Base-by-base conservation (phyloP, 441 rosid genomes). In the Arabidopsis lyrata region DNA sequence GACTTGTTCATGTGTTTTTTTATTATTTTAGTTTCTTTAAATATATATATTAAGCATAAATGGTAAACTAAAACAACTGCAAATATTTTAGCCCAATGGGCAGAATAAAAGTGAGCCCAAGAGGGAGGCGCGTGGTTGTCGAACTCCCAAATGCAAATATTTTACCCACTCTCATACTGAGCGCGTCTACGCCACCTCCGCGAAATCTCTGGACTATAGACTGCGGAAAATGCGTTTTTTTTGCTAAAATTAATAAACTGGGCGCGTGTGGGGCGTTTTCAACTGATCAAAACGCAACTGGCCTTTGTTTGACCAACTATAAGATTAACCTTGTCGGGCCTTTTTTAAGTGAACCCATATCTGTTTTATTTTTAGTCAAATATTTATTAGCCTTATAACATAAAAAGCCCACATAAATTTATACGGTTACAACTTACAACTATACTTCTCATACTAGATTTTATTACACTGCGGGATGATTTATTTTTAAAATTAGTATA, bases 51-150 rank as follows among this genome's bases (percentile, higher is more conserved):
- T 47, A 24, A 59, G 9, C 8, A 57, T 15, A 57, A 56, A 56
- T 31, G 12, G 41, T n/a, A 32, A n/a, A n/a, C n/a, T n/a, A n/a
- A n/a, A n/a, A n/a, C n/a, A n/a, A n/a, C n/a, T n/a, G n/a, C n/a
- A n/a, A n/a, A n/a, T n/a, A n/a, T n/a, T n/a, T n/a, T n/a, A n/a
- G 20, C 36, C 59, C 16, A 54, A 29, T 54, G 36, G 59, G 18
- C 13, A 52, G 34, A 12, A 52, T 5, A 5, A 22, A 22, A 50
- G 27, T 18, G 14, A 9, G 27, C 52, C 54, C 29, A 9, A 18
- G 10, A 2, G 54, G 18, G 0, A 20, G 2, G 55, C n/a, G 32
- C 55, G 55, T 50, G 27, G n/a, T 50, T 4, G 27, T 4, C 32
- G 9, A 13, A 3, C 35, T 24, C 9, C n/a, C 0, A 6, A 53